Evolutionary conservation across 2,329 filamentous ascomycete species (phyloP), one percentile per base, ranked within the genome.

Genomic region (Fusarium albosuccineum): DNA sequence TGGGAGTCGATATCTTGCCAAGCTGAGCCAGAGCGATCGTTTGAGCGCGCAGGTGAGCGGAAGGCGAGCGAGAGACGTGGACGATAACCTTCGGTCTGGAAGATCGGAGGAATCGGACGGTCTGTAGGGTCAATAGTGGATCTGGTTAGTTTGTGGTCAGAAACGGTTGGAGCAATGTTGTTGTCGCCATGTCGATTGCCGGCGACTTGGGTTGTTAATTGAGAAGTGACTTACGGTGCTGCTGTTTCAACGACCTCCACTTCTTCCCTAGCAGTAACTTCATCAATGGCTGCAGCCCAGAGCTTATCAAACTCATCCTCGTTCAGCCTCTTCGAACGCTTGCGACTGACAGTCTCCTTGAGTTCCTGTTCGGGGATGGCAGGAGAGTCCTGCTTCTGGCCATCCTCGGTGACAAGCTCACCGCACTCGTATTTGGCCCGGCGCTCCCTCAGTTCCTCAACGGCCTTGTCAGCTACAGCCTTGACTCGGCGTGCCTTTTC

Each of bases 381-480:
- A 3, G 92, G 88, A 5, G 85, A 87, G 10, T 86, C 81, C 3
- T 88, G 81, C 22, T 81, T 82, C 54, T 87, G 82, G 9, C 90
- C 90, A 48, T 87, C 82, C 27, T 90, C 87, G 64, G 89, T 84
- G 4, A 84, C 76, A 11, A 90, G 82, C 62, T 93, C 91, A 16
- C 94, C 93, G 73, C 96, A 99, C 81, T 99, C 96, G 74, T 90
- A 97, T 73, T 94, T 91, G 57, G 96, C 96, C 61, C 93, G 89
- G 40, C 92, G 89, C 70, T 97, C 89, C 55, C 96, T 88, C 49
- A 99, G 86, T 72, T 94, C 91, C 73, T 97, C 93, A 5, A 98
- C 87, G 2, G 92, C 94, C 77, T 91, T 92, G 76, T 98, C 91
- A 8, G 94, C 93, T 14, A 99, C 93, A 17, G 91, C 88, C 73